phyloP scores from a whole-genome alignment of 2,329 filamentous ascomycete species.

The Colletotrichum trifolii region DNA sequence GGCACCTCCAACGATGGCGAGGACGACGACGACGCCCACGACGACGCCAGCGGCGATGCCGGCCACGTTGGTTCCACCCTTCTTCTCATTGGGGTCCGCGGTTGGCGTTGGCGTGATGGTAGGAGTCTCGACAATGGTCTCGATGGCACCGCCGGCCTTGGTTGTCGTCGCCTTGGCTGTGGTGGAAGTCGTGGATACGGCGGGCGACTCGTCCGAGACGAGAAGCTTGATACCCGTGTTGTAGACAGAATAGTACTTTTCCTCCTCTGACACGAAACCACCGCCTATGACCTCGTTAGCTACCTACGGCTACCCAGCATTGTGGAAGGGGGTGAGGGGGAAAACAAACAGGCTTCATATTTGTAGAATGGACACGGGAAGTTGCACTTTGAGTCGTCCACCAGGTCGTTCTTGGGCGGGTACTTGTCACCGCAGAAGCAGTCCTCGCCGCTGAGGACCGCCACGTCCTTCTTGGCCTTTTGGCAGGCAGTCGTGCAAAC shows the following conservation, averaged over 20 bases:
- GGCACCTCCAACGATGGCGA: conserved; percentile 72
- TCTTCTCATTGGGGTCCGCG: conserved; percentile 32
- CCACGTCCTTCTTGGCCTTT: conserved; percentile 61
- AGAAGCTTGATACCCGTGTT: conserved; percentile 60
- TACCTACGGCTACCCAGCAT: not conserved
- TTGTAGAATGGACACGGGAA: conserved; percentile 73
- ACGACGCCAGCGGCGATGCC: conserved; percentile 91
- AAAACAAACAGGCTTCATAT: conserved; percentile 71
- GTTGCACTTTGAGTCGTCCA: conserved; percentile 71
- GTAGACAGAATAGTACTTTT: conserved; percentile 56
- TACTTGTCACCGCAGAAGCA: conserved; percentile 81
- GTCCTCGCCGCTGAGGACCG: conserved; percentile 69
- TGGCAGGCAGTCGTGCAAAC: conserved; percentile 48
- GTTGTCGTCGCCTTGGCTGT: conserved; percentile 36
- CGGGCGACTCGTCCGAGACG: conserved; percentile 47
- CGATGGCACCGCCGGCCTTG: conserved; percentile 35
- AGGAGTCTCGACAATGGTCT: conserved; percentile 27
- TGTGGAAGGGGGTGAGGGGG: not conserved
- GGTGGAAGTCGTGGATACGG: conserved; percentile 42
- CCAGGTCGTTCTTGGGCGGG: conserved; percentile 66
- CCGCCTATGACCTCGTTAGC: conserved; percentile 45
- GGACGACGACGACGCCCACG: conserved; percentile 79
- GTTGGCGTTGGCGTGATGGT: conserved; percentile 33
- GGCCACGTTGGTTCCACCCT: conserved; percentile 73
- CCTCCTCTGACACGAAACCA: conserved; percentile 40